A percentile compares a stretch with the other conserved stretches of the same genome.
phyloP scores from a whole-genome alignment of 148 eudicot species.

The Vaccinium darrowii region DNA sequence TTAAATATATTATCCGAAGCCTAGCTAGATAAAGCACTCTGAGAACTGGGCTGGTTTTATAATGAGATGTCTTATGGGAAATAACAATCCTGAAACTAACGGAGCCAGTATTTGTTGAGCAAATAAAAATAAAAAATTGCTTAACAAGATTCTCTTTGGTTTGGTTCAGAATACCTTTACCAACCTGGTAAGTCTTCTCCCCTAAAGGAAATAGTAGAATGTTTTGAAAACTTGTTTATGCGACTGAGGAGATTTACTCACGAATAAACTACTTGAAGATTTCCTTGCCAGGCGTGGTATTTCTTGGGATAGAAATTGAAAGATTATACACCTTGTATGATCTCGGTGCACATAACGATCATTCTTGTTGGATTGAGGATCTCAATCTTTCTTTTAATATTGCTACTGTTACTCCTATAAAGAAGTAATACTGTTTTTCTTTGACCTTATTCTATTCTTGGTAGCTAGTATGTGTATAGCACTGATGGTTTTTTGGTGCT shows the following conservation, averaged over 20 bases:
- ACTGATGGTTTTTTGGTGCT: conserved; percentile 7
- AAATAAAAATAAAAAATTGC: not conserved
- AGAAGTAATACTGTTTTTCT: not conserved
- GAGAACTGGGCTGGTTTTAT: not conserved
- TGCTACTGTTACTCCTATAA: not conserved
- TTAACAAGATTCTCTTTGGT: not conserved
- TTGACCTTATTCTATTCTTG: not conserved
- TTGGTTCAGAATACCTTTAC: not conserved
- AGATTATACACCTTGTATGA: not conserved
- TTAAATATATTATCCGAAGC: not conserved
- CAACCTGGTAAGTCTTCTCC: not conserved
- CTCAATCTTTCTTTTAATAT: not conserved
- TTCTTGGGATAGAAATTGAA: not conserved
- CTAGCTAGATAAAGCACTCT: not conserved
- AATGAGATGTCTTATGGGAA: not conserved
- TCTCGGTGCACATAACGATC: not conserved
- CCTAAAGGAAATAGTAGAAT: not conserved
- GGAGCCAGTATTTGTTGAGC: not conserved
- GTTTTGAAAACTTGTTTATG: not conserved
- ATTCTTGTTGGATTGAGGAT: not conserved
- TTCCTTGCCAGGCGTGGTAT: not conserved
- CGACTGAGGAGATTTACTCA: not conserved
- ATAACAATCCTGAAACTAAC: not conserved
- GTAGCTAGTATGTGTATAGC: not conserved
- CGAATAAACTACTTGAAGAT: not conserved